phyloP scores from a whole-genome alignment of 2,329 filamentous ascomycete species.

The Ceratocystis lukuohia region DNA sequence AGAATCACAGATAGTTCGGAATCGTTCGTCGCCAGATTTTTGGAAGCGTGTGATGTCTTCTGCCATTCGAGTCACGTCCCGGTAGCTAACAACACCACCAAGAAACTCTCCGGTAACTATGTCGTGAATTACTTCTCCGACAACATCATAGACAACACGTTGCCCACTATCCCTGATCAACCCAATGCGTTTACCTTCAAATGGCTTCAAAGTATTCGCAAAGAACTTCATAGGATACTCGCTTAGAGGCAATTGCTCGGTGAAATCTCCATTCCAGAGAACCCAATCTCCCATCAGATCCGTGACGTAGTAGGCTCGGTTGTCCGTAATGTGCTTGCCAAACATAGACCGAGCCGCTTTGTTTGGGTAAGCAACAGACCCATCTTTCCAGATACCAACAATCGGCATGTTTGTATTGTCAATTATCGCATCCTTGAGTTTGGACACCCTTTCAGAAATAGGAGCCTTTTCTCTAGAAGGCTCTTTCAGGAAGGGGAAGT shows the following conservation, averaged over 20 bases:
- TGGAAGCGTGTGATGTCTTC: constrained; percentile 57
- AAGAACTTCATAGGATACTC: constrained; percentile 57
- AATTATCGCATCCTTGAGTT: constrained; percentile 64
- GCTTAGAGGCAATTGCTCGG: constrained; percentile 38
- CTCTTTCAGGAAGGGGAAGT: not conserved
- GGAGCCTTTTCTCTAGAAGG: constrained; percentile 36
- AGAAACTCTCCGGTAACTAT: constrained; percentile 56
- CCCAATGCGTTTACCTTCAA: constrained; percentile 47
- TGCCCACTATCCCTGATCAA: constrained; percentile 40
- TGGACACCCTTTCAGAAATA: constrained; percentile 56
- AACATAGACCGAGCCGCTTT: constrained; percentile 46
- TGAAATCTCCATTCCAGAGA: constrained; percentile 55
- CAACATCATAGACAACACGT: constrained; percentile 47
- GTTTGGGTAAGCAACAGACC: constrained; percentile 61
- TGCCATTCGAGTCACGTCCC: constrained; percentile 58
- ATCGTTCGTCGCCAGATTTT: constrained; percentile 57
- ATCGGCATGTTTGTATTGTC: constrained; percentile 64
- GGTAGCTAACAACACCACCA: constrained; percentile 57
- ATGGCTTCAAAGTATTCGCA: constrained; percentile 46
- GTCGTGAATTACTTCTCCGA: constrained; percentile 55
- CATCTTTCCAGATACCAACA: constrained; percentile 69
- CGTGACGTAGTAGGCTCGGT: constrained; percentile 26
- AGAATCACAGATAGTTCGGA: constrained; percentile 61
- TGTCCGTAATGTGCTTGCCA: constrained; percentile 28
- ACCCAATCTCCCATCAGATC: constrained; percentile 48